Percentiles rank a stretch among this genome's conserved stretches.
Evolutionary conservation across 495 filamentous ascomycete species (phyloP).

Genomic region (Penicillium lagena): DNA sequence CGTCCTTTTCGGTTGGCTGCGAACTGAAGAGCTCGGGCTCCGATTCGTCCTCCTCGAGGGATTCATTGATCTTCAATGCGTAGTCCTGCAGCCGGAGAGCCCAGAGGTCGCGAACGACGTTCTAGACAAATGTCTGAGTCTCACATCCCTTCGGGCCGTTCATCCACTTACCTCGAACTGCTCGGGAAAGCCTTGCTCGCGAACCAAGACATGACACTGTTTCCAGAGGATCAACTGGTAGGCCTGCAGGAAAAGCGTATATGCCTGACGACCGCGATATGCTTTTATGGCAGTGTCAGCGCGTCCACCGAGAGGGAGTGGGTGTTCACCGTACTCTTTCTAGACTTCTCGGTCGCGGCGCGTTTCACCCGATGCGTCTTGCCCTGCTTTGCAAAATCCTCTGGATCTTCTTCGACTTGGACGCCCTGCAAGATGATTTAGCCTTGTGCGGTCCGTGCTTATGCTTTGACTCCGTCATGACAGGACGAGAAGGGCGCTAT

Average conservation of each 20-base stretch:
- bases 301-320: neutral
- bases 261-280: conserved; percentile 56
- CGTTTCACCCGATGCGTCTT: conserved; percentile 50
- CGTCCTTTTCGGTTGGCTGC: conserved; percentile 29
- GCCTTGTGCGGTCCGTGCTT: neutral
- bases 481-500: neutral
- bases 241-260: conserved; percentile 73
- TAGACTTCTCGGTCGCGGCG: conserved; percentile 43
- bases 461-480: neutral
- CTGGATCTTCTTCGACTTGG: conserved; percentile 66
- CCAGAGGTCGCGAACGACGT: conserved; percentile 64
- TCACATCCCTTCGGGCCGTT: no score
- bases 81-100: conserved; percentile 52
- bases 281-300: conserved; percentile 19
- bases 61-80: conserved; percentile 28
- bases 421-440: conserved; percentile 21
- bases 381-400: conserved; percentile 64
- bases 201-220: conserved; percentile 59
- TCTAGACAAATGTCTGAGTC: conserved; percentile 14
- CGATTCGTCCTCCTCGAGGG: conserved; percentile 24
- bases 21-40: conserved; percentile 46
- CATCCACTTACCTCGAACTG: conserved; percentile 51
- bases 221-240: conserved; percentile 81
- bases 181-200: conserved; percentile 53
- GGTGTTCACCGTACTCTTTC: conserved; percentile 33